Evolutionary conservation across 2,329 filamentous ascomycete species (phyloP), one percentile per base, ranked within the genome.

Genomic region (Colletotrichum endophyticum): DNA sequence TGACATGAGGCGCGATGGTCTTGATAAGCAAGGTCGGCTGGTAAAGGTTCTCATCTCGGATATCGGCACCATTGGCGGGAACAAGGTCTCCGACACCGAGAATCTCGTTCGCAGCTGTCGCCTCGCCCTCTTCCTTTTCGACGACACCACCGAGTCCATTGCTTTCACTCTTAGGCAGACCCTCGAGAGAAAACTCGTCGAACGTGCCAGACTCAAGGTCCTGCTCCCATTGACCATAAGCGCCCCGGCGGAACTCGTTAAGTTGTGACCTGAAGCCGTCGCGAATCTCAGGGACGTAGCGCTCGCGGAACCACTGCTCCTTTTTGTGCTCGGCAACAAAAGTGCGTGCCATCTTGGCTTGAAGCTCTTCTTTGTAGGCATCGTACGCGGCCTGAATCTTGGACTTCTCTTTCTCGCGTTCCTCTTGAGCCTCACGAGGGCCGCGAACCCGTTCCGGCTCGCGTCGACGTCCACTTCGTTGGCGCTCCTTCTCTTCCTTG

Each of bases 241-340:
- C 92, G 16, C 91, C 92, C 56, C 93, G 92, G 63, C 98, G 94
- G 82, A 95, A 96, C 63, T 96, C 94, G 84, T 94, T 94, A 70
- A 99, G 88, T 81, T 95, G 94, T 76, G 89, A 88, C 72, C 94
- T 93, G 81, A 98, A 92, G 3, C 91, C 89, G 79, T 96, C 93
- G 69, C 95, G 91, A 71, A 96, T 92, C 79, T 97, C 95, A 1
- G 95, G 92, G 34, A 98, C 93, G 81, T 99, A 99, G 83, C 95
- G 93, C 85, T 99, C 97, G 80, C 94, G 95, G 87, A 99, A 99
- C 97, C 97, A 99, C 83, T 99, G 96, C 84, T 99, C 97, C 59
- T 93, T 93, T 84, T 98, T 98, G 86, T 99, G 97, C 80, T 96
- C 94, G 66, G 94, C 92, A 57, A 99, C 97, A 83, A 99, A 99